Percentiles rank a stretch among this genome's conserved stretches.
Conservation (phyloP, 306 rosid genomes). For the Aeschynomene evenia region DNA sequence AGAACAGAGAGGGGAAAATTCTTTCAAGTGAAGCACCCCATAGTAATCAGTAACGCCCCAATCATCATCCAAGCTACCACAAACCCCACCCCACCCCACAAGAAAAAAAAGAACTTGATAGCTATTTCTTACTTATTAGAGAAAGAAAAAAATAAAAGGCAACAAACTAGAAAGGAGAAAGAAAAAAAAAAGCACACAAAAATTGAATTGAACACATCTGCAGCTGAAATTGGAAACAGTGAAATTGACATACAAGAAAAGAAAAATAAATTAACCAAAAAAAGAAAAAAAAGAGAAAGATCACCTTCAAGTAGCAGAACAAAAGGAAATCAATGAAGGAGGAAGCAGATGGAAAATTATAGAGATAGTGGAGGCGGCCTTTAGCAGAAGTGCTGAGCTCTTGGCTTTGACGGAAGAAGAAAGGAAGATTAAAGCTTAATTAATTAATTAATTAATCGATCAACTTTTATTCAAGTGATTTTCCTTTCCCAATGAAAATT, state of each 20-base stretch:
- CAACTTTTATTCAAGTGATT: conserved; percentile 1
- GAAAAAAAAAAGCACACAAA: background rate
- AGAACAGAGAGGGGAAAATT: background rate
- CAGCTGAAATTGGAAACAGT: background rate
- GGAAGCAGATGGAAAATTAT: background rate
- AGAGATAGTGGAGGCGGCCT: background rate
- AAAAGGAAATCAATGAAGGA: background rate
- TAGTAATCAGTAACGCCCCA: no score
- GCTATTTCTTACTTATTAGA: no score
- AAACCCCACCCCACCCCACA: no score
- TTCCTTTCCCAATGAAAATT: background rate
- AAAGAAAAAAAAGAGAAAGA: background rate
- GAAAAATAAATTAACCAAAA: background rate
- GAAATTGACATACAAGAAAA: background rate
- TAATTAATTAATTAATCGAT: background rate
- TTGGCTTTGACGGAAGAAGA: background rate
- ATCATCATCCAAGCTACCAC: no score
- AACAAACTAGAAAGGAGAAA: background rate
- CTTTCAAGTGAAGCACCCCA: no score
- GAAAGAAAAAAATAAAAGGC: no score
- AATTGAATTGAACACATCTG: background rate
- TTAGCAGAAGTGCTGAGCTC: conserved; percentile 2
- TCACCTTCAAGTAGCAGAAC: conserved; percentile 1
- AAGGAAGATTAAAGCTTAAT: conserved; percentile 10
- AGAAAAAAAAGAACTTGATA: background rate